Evolutionary conservation across 1,139 yeast species (phyloP), one percentile per base, ranked within the genome.

Genomic region (Yamadazyma buinensis): DNA sequence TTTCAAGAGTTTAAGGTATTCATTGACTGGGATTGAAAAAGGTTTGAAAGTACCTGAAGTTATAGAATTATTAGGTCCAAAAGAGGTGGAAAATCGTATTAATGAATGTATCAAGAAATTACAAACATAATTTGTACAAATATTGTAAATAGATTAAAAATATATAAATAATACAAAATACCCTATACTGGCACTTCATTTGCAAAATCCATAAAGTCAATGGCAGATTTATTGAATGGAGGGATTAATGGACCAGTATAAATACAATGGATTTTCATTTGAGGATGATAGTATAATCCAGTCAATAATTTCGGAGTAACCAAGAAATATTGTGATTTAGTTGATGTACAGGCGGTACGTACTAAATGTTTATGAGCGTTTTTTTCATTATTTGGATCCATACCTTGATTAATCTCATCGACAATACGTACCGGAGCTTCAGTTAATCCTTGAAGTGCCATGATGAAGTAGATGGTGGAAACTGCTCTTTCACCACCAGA

Each of bases 401-500:
- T 90, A 44, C 98, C 99, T 62, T 94, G 99, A 57, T 94, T 94
- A 44, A 94, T 94, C 64, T 94, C 99, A 59, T 94, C 99, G 6
- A 94, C 97, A 3, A 92, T 92, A 50, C 97, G 69, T 53, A 94
- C 87, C 8, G 98, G 98, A 0, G 97, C 88, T 27, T 75, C 75
- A 0, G 97, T 82, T 39, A 86, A 68, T n/a, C 90, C 92, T 61
- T 94, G 99, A 41, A 94, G 63, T 1, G 97, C 83, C 73, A 94
- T 85, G 49, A 94, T 74, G 53, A 84, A 94, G 39, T 88, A 77
- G 7, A 92, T 90, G 0, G 98, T 94, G 0, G 97, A 82, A 0
- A 92, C 96, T 0, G 98, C 95, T 49, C 96, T 75, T 56, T 94
- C 99, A 34, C 99, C 99, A 36, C 99, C 99, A 0, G 97, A 87